Percentiles rank a stretch among this genome's conserved stretches.
These are phyloP conservation scores for Cornus controversa DNA, from an alignment of 148 eudicot genomes.

Conservation along the genomic window DNA sequence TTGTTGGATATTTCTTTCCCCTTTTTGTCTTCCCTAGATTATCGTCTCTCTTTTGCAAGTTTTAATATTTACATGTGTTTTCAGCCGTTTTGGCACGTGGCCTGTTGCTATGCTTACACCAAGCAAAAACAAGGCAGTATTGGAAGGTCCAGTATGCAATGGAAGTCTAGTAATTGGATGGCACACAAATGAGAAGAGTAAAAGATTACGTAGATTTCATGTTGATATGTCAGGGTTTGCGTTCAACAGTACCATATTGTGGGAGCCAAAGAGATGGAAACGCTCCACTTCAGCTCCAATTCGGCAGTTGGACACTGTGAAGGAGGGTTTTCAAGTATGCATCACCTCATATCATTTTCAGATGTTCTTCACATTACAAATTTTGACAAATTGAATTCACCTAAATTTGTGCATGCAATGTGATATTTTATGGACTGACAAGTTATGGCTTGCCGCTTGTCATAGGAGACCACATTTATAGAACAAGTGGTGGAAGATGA, in stretches of 20 bases:
- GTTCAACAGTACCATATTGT: slow-evolving; percentile 91
- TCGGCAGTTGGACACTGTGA: slow-evolving; percentile 81
- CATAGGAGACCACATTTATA: slow-evolving; percentile 91
- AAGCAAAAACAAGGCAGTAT: slow-evolving; percentile 75
- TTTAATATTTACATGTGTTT: slow-evolving; percentile 6
- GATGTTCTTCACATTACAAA: not conserved
- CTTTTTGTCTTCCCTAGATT: not conserved
- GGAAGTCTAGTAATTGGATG: slow-evolving; percentile 82
- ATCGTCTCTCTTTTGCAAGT: not conserved
- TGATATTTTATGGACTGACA: not conserved
- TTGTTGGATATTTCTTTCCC: not conserved
- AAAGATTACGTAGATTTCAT: slow-evolving; percentile 87
- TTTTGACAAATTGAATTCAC: not conserved
- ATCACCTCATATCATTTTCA: not conserved
- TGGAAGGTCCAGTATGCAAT: slow-evolving; percentile 94
- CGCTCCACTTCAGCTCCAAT: slow-evolving; percentile 64
- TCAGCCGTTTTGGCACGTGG: slow-evolving; percentile 98
- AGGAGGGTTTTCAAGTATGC: slow-evolving; percentile 92
- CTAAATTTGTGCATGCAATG: not conserved
- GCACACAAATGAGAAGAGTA: slow-evolving; percentile 99
- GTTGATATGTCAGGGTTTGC: slow-evolving; percentile 99
- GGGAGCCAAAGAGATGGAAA: slow-evolving; percentile 93
- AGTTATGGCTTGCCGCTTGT: slow-evolving; percentile 13
- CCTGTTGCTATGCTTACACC: slow-evolving; percentile 96
- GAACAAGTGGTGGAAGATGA: slow-evolving; percentile 92